Base-by-base conservation (phyloP, 176 grass and related monocot genomes). In the Phyllostachys edulis region DNA sequence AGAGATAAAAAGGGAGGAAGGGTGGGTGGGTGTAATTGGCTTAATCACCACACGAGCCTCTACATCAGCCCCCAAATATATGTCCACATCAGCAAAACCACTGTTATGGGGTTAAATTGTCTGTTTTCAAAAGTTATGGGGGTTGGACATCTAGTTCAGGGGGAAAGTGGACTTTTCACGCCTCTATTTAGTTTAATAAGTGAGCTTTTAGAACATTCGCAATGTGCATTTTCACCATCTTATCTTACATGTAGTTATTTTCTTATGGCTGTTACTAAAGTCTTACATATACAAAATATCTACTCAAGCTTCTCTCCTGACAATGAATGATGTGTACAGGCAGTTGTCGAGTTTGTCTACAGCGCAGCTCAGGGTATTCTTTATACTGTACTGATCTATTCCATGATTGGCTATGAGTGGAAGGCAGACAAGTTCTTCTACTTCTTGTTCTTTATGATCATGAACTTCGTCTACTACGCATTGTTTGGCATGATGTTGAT, bases 401-500 rank as follows among this genome's bases (percentile, higher is more conserved):
- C 89, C 14, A 89, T 94, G 92, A 75, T 91, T 4, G 84, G 89
- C 32, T 94, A 85, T 17, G 75, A 64, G 8, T 94, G 92, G 87
- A 51, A 52, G 26, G 85, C 7, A 2, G 50, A 75, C 55, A 88
- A 71, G 75, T 93, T 93, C 59, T 41, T 93, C 26, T 93, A 85
- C 52, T 93, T 93, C 71, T 6, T 93, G 64, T 93, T 78, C 91
- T 90, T 93, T 72, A 61, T 85, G 5, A 20, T 81, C 9, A 50
- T 74, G 47, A 59, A 41, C 76, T 91, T 94, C 71, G 26, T 56
- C 84, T 91, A 89, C 77, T 89, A 80, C 60, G 67, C 80, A 63
- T 73, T 87, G 38, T 91, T 75, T 73, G 89, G 89, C 54, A 91
- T 91, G 89, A 94, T 91, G 92, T 26, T 77, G 9, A 61, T 94